Evolutionary conservation across 2,329 filamentous ascomycete species (phyloP).

Genomic region (Davidsoniella virescens): DNA sequence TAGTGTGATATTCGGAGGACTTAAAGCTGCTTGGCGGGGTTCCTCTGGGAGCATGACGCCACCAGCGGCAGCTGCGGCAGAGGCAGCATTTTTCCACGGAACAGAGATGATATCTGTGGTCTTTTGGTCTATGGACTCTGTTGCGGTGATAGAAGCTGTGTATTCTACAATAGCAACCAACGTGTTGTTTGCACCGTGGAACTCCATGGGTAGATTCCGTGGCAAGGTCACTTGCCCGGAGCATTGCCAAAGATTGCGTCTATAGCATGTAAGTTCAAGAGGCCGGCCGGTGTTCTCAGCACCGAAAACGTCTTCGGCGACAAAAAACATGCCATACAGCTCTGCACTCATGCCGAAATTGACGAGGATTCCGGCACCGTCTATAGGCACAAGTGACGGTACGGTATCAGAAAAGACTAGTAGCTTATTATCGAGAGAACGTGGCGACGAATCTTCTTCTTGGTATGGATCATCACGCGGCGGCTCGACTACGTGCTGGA

Average conservation of each 20-base stretch:
- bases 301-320: conserved; percentile 66
- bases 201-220: conserved; percentile 7
- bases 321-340: conserved; percentile 77
- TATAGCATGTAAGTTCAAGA: conserved; percentile 83
- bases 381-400: conserved; percentile 44
- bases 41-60: conserved; percentile 26
- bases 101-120: conserved; percentile 88
- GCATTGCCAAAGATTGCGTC: conserved; percentile 88
- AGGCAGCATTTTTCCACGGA: conserved; percentile 72
- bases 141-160: conserved; percentile 66
- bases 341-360: conserved; percentile 56
- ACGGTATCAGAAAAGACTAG: conserved; percentile 55
- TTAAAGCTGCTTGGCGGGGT: conserved; percentile 28
- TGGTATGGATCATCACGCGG: conserved; percentile 18
- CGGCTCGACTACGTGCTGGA: conserved; percentile 32
- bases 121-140: conserved; percentile 86
- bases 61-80: conserved; percentile 22
- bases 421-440: conserved; percentile 51
- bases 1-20: conserved; percentile 38
- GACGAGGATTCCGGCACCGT: conserved; percentile 46
- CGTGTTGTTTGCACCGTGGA: conserved; percentile 6
- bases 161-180: conserved; percentile 63
- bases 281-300: conserved; percentile 40
- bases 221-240: conserved; percentile 63
- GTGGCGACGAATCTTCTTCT: conserved; percentile 30